These are phyloP conservation scores for Diaporthe sp. DNA, from an alignment of 2,329 filamentous ascomycete genomes.

Conservation along the genomic window DNA sequence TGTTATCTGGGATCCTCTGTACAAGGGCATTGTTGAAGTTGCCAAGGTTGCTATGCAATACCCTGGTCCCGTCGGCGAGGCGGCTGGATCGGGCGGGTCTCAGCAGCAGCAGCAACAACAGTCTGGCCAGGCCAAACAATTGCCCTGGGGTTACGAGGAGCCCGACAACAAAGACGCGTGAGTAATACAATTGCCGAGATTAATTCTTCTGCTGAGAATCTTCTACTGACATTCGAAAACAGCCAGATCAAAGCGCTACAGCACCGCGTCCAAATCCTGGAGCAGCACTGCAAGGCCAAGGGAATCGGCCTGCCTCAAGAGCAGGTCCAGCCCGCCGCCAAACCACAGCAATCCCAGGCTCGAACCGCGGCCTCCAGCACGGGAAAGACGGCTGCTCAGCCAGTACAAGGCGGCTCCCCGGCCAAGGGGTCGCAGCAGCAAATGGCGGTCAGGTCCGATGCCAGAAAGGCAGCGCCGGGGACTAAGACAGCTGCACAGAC, in stretches of 20 bases:
- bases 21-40: conserved; percentile 9
- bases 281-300: conserved; percentile 6
- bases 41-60: conserved; percentile 9
- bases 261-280: background rate
- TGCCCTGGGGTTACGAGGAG: conserved; percentile 5
- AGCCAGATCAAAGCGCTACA: background rate
- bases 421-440: background rate
- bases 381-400: background rate
- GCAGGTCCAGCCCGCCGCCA: background rate
- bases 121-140: background rate
- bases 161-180: background rate
- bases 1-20: conserved; percentile 14
- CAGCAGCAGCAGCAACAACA: conserved; percentile 6
- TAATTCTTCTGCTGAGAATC: too few species aligned
- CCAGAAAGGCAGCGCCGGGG: background rate
- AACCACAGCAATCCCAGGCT: background rate
- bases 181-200: background rate
- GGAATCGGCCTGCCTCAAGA: background rate
- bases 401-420: background rate
- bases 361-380: background rate
- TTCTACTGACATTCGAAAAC: background rate
- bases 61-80: background rate
- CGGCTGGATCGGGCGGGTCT: background rate
- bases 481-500: background rate
- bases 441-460: background rate